Base-by-base conservation (phyloP, 768 basidiomycete species). In the Boletus reticuloceps region DNA sequence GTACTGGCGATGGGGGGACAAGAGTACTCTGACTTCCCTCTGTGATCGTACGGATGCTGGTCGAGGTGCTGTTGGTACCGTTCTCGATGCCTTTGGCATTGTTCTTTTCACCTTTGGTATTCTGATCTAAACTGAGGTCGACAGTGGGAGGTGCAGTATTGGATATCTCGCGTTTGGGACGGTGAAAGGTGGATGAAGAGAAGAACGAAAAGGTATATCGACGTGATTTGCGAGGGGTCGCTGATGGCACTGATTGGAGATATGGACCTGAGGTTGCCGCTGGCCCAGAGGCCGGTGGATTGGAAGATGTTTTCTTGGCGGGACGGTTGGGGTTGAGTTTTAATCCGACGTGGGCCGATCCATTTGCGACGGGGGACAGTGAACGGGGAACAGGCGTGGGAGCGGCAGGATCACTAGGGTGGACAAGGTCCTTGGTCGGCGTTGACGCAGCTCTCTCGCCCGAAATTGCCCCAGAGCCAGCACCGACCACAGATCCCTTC, bases 201-300 rank as follows among this genome's bases (percentile, higher is more conserved):
- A 71, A 39, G 7, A 69, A 64, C 9, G 62, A 65, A 55, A 69
- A 70, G 4, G 63, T 70, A 32, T 48, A 61, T 44, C 70, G 47
- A 17, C 56, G 65, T 20, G 47, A 4, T 52, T 50, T 62, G 13
- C 53, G 66, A 48, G 51, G 48, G 7, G 55, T 36, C 2, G 50
- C 13, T 1, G 45, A 39, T 17, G 51, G 4, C 6, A 32, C 2
- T 4, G 40, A 29, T 34, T 47, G 32, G 13, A 20, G 31, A 3
- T 57, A 50, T 10, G 50, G 37, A 32, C 20, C 20, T 1, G 48
- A 19, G 25, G 39, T n/a, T 4, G 20, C 32, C 8, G 25, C 40
- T 36, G 50, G 32, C 1, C 10, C 32, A 13, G 53, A 20, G 2
- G 22, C 6, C 4, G 43, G n/a, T 3, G 16, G 5, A 17, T 44